Percentiles rank a stretch among this genome's conserved stretches.
These are phyloP conservation scores for Penicillium verrucosum DNA, from an alignment of 2,329 filamentous ascomycete species.

Conservation along the genomic window DNA sequence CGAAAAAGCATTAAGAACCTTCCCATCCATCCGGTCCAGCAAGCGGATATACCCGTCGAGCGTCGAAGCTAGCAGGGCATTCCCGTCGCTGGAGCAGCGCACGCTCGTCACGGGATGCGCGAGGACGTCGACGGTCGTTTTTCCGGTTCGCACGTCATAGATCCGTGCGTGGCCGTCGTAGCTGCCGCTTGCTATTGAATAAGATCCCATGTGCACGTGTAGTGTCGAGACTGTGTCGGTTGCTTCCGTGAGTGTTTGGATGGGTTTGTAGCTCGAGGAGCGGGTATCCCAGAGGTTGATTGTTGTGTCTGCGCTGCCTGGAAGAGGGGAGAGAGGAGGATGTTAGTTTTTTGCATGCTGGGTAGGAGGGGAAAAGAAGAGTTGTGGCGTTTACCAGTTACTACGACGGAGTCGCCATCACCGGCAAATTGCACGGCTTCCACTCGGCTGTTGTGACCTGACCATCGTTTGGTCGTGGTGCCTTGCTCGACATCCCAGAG, in stretches of 20 bases:
- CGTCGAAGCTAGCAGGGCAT: constrained; percentile 68
- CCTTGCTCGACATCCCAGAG: constrained; percentile 90
- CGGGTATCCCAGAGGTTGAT: constrained; percentile 45
- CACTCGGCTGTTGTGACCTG: constrained; percentile 67
- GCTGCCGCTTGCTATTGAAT: constrained; percentile 66
- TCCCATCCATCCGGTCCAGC: constrained; percentile 74
- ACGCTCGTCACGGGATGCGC: constrained; percentile 70
- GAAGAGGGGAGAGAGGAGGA: neutral
- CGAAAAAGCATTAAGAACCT: constrained; percentile 69
- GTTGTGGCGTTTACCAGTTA: constrained; percentile 49
- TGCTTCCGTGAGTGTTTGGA: constrained; percentile 43
- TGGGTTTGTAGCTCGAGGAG: constrained; percentile 41
- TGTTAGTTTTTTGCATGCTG: neutral
- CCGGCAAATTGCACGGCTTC: constrained; percentile 79
- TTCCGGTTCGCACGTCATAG: constrained; percentile 80
- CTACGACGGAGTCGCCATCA: constrained; percentile 67
- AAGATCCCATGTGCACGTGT: constrained; percentile 38
- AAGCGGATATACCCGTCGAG: constrained; percentile 75
- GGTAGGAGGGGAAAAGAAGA: neutral
- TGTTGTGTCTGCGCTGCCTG: constrained; percentile 45
- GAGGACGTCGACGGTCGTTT: constrained; percentile 67
- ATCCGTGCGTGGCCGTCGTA: constrained; percentile 78
- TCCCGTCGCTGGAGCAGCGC: constrained; percentile 66
- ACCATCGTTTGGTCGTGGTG: constrained; percentile 71
- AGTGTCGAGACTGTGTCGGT: constrained; percentile 42